Percentiles rank a stretch among this genome's conserved stretches.
Evolutionary conservation across 257 asterid species (phyloP).

Genomic region (Lycium ferocissimum): DNA sequence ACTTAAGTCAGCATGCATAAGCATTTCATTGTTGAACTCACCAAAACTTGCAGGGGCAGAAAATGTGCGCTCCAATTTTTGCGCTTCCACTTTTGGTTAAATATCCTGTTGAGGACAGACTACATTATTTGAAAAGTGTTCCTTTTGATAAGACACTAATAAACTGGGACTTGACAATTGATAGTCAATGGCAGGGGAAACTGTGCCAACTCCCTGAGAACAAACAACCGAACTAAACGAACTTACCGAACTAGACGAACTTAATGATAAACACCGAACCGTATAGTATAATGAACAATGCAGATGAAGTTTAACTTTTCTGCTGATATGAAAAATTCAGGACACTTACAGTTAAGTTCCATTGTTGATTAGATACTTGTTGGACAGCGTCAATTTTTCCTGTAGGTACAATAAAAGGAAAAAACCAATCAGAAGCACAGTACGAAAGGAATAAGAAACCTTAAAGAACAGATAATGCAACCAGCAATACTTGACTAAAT

Average conservation of each 20-base stretch:
- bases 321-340: no score
- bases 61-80: not conserved
- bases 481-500: not conserved
- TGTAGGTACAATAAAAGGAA: constrained; percentile 8
- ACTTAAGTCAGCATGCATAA: not conserved
- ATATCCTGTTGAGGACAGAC: not conserved
- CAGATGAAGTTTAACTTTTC: no score
- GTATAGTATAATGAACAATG: no score
- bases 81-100: not conserved
- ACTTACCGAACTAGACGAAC: no score
- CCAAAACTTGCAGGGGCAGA: not conserved
- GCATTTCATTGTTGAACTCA: not conserved
- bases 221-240: no score
- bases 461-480: not conserved
- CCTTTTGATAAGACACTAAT: no score
- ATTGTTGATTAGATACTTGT: constrained; percentile 14
- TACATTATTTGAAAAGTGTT: no score
- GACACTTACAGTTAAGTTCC: not conserved
- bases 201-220: no score
- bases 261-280: no score
- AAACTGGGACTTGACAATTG: no score
- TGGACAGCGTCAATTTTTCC: not conserved
- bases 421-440: not conserved
- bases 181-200: no score
- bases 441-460: not conserved